Base-by-base conservation (phyloP, 768 basidiomycete species). In the Pleurotus citrinopileatus region DNA sequence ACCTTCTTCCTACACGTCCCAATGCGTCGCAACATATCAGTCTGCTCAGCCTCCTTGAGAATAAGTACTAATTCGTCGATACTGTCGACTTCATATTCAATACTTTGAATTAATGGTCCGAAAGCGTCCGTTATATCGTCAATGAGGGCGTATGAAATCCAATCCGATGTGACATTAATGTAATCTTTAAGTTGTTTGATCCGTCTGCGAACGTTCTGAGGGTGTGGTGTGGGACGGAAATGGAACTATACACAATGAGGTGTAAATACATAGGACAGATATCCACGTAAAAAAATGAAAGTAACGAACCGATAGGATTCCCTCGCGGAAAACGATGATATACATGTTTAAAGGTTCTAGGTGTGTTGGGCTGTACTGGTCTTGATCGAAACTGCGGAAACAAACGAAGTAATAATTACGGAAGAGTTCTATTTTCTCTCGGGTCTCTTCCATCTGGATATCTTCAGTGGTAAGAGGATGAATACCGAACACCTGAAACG, bases 71-170 rank as follows among this genome's bases (percentile, higher is more conserved):
- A 80, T 73, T 99, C 97, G 63, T 98, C 97, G 58, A 99, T 98
- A 57, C 89, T 92, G 72, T 99, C 97, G 70, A 99, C 97, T 72
- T 99, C 97, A 61, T 98, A 98, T 69, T 99, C 97, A 70, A 98
- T 99, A 66, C 87, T 86, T 69, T 98, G 97, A 63, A 99, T 98
- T 55, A 99, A 81, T 3, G 97, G 97, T 12, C 97, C 97, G 67
- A 99, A 99, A 7, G 94, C 96, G 65, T 99, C 97, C 44, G 97
- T 98, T 68, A 99, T 98, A 71, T 99, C 97, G 72, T 99, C 97
- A 65, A 99, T 99, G 56, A 99, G 82, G 8, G 97, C 97, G 63
- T 99, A 99, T 3, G 95, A 98, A 60, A 99, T 99, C 97, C 97
- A 99, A 73, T 99, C 97, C 3, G 95, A 96, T 7, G 97, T 98